Evolutionary conservation across 768 basidiomycete species (phyloP), one percentile per base, ranked within the genome.

Genomic region (Galerina marginata): DNA sequence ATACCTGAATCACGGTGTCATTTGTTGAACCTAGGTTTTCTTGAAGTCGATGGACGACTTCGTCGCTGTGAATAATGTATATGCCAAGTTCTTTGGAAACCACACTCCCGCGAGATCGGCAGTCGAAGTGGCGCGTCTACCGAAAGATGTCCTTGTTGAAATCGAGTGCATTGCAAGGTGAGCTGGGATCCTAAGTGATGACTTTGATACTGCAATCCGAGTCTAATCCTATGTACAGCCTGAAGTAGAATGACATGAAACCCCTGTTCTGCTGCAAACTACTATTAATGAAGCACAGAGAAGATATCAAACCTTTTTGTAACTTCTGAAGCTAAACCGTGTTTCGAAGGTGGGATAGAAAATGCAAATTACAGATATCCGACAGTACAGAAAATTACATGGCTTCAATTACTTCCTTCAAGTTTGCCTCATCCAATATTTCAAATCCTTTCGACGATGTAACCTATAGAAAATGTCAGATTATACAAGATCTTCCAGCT

Each of bases 21-120:
- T 59, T 15, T 12, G 33, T 40, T 25, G 49, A 53, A 51, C 23
- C 2, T 60, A 95, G 94, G 90, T 96, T 25, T 99, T 97, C 79
- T 75, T 99, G 72, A 94, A 96, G 74, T 79, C 85, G 62, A 96
- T 99, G 93, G 81, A 92, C 65, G 92, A 99, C 74, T 99, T 99
- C 71, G 86, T 70, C 3, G 77, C 83, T 42, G 86, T 97, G 68
- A 98, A 98, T 73, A 84, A 75, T 14, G 80, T 95, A 62, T 99
- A 97, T 73, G 84, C 85, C 38, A 79, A 85, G 56, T 90, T 92
- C 76, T 98, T 99, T 71, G 95, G 92, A 9, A 82, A 86, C 36
- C 92, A 96, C 78, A 95, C 92, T 75, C 96, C 97, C 48, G 95
- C 97, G 3, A 83, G 97, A 62, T 95, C 95, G 33, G 87, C 91